phyloP scores from a whole-genome alignment of 805 yeast genomes.

The Suhomyces emberorum region DNA sequence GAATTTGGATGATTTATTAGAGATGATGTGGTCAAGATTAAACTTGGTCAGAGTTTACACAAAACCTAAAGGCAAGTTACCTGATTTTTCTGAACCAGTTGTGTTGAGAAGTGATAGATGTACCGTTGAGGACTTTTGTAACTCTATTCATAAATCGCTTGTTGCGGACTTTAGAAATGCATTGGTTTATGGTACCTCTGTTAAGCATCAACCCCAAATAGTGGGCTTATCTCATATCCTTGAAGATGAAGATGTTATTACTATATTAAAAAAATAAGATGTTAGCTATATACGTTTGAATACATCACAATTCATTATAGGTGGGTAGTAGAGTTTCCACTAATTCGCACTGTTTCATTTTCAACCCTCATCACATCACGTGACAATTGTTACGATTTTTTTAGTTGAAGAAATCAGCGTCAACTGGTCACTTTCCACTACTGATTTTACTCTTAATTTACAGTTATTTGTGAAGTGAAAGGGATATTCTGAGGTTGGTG shows the following conservation, averaged over 20 bases:
- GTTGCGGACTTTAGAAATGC: constrained; percentile 94
- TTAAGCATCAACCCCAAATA: constrained; percentile 95
- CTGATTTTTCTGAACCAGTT: constrained; percentile 94
- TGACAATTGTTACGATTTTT: constrained; percentile 1
- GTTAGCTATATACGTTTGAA: not conserved
- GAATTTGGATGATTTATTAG: constrained; percentile 93
- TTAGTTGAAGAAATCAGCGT: constrained; percentile 4
- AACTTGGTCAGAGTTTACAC: constrained; percentile 94
- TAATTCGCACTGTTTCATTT: no score
- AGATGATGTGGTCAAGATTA: constrained; percentile 92
- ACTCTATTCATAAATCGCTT: constrained; percentile 89
- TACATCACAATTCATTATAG: no score
- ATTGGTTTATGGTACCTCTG: constrained; percentile 88
- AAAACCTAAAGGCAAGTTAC: constrained; percentile 90
- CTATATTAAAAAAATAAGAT: constrained; percentile 71
- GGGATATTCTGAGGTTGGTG: no score
- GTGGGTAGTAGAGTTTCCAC: no score
- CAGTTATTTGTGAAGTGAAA: no score
- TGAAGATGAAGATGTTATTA: constrained; percentile 96
- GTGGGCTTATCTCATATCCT: constrained; percentile 83
- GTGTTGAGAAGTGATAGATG: constrained; percentile 80
- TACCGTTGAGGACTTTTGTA: constrained; percentile 93
- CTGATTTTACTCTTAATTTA: no score
- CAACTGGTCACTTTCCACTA: no score
- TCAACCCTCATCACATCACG: constrained; percentile 5